phyloP scores from a whole-genome alignment of 345 rosid species.

The Rubroshorea leprosula region DNA sequence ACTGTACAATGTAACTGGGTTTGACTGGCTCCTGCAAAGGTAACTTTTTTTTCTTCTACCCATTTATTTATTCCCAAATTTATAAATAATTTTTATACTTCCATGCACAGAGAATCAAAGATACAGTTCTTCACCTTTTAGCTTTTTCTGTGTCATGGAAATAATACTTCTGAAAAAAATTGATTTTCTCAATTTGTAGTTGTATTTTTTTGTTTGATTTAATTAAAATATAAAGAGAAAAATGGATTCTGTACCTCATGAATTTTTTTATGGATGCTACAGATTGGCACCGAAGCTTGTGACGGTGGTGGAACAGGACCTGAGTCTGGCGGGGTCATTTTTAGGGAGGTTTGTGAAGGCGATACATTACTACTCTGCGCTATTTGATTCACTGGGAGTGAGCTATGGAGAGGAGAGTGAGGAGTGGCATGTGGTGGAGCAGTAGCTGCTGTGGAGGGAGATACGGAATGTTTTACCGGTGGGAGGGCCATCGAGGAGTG shows the following conservation, averaged over 20 bases:
- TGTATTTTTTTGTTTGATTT: not conserved
- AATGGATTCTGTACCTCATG: too few species aligned
- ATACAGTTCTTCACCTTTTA: too few species aligned
- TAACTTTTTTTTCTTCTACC: too few species aligned
- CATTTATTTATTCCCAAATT: too few species aligned
- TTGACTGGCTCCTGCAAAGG: slow-evolving; percentile 91
- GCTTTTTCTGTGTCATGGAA: too few species aligned
- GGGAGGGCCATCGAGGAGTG: slow-evolving; percentile 77
- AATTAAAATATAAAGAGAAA: too few species aligned
- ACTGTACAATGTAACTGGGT: slow-evolving; percentile 92
- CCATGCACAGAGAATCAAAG: too few species aligned
- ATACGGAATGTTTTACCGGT: slow-evolving; percentile 79
- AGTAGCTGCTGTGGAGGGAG: slow-evolving; percentile 84
- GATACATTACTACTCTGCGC: slow-evolving; percentile 92
- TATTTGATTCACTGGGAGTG: slow-evolving; percentile 90
- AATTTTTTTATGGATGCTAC: slow-evolving; percentile 6
- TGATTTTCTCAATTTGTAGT: not conserved
- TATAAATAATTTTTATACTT: too few species aligned
- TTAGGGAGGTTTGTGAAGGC: slow-evolving; percentile 95
- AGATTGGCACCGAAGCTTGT: slow-evolving; percentile 96
- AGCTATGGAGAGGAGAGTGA: slow-evolving; percentile 97
- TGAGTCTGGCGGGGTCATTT: slow-evolving; percentile 89
- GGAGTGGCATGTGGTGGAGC: slow-evolving; percentile 95
- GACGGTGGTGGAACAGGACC: slow-evolving; percentile 94
- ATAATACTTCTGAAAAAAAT: too few species aligned